Evolutionary conservation across 164 flowering plant genomes (phyloP).

Genomic region (Cinnamomum micranthum): DNA sequence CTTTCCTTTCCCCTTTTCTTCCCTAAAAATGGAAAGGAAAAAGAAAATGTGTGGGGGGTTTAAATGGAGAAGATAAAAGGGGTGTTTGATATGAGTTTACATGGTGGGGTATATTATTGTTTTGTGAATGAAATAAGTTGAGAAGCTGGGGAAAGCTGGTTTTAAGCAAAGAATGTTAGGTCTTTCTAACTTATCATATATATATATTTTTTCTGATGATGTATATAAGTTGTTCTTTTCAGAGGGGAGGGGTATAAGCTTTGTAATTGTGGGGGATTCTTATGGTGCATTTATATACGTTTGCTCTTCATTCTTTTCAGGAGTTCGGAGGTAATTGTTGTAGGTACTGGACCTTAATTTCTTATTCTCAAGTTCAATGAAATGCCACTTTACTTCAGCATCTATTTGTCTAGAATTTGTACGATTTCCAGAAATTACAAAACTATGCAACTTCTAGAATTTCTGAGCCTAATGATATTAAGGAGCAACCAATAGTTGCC

Average conservation of each 20-base stretch:
- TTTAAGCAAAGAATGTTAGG: conserved; percentile 34
- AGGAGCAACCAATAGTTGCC: too few species aligned
- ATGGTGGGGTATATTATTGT: conserved; percentile 19
- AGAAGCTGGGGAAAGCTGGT: conserved; percentile 13
- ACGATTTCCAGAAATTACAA: neutral
- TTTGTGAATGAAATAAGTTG: conserved; percentile 36
- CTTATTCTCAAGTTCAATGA: neutral
- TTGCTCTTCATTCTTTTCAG: neutral
- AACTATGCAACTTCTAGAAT: neutral
- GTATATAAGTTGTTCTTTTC: neutral
- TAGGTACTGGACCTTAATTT: neutral
- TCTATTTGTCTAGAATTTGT: neutral
- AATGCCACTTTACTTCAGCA: neutral
- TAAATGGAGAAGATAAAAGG: conserved; percentile 11
- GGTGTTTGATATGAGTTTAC: conserved; percentile 9
- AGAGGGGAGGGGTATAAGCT: neutral
- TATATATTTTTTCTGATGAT: neutral
- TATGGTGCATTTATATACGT: neutral
- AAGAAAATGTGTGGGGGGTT: conserved; percentile 15
- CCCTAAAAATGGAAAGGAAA: neutral
- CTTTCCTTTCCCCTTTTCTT: conserved; percentile 11
- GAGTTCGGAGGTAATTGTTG: neutral
- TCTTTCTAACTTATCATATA: neutral
- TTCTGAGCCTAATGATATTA: neutral
- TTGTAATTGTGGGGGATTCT: neutral